phyloP scores from a whole-genome alignment of 768 basidiomycete genomes.

The Leccinum aurantiacum region DNA sequence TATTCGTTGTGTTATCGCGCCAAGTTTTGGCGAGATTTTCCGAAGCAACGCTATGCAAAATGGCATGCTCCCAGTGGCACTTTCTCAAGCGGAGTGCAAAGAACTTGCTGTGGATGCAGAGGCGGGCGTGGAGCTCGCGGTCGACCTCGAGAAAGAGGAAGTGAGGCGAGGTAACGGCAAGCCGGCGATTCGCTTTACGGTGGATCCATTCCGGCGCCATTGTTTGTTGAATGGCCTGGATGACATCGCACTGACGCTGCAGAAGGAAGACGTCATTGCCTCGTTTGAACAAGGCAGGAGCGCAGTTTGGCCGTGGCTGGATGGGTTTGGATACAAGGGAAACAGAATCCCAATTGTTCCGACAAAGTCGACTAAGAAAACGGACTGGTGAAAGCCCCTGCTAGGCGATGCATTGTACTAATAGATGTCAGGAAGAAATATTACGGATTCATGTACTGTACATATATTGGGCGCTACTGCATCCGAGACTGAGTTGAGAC shows the following conservation, averaged over 20 bases:
- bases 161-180: slow-evolving; percentile 75
- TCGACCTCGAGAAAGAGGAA: slow-evolving; percentile 82
- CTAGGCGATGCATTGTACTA: neutral
- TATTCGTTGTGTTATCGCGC: slow-evolving; percentile 83
- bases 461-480: slow-evolving; percentile 8
- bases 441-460: neutral
- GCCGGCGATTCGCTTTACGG: slow-evolving; percentile 69
- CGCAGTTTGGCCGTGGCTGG: slow-evolving; percentile 90
- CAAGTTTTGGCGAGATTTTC: slow-evolving; percentile 91
- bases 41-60: slow-evolving; percentile 90
- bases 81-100: slow-evolving; percentile 70
- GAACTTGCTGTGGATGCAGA: slow-evolving; percentile 76
- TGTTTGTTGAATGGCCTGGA: slow-evolving; percentile 95
- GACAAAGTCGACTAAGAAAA: slow-evolving; percentile 45
- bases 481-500: slow-evolving; percentile 16
- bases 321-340: slow-evolving; percentile 90
- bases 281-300: slow-evolving; percentile 79
- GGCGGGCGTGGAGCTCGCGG: slow-evolving; percentile 71
- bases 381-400: slow-evolving; percentile 62
- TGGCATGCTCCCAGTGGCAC: slow-evolving; percentile 79
- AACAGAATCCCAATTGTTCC: slow-evolving; percentile 63
- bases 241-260: slow-evolving; percentile 93
- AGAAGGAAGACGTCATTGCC: slow-evolving; percentile 69
- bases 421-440: neutral
- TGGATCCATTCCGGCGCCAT: slow-evolving; percentile 89